Conservation (phyloP, 768 basidiomycete species). For the Mycena latifolia region DNA sequence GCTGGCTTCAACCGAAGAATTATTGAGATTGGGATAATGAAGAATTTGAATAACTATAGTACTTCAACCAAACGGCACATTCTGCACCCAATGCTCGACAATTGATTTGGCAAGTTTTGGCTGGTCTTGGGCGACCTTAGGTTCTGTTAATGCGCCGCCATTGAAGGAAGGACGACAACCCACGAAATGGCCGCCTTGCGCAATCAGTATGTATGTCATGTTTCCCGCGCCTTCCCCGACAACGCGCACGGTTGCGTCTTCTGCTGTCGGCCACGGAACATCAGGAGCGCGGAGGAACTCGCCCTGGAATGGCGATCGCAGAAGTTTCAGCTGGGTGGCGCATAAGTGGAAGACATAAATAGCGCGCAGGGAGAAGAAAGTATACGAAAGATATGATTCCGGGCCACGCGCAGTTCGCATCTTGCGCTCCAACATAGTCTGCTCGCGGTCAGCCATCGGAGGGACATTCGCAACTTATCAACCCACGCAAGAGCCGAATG, state of each 20-base stretch:
- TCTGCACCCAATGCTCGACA: conserved; percentile 35
- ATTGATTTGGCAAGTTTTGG: conserved; percentile 36
- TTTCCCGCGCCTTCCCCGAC: no score
- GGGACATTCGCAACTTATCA: conserved; percentile 41
- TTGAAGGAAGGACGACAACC: neutral
- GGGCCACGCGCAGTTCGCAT: conserved; percentile 46
- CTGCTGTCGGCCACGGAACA: no score
- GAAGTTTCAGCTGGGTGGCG: conserved; percentile 38
- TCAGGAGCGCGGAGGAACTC: no score
- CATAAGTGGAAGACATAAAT: neutral
- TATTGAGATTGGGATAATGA: no score
- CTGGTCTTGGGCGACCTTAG: conserved; percentile 34
- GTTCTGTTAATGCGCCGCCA: neutral
- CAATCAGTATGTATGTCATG: conserved; percentile 44
- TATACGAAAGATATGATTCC: conserved; percentile 43
- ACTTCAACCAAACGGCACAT: conserved; percentile 1
- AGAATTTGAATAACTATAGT: no score
- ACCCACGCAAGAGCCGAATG: no score
- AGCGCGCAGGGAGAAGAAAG: neutral
- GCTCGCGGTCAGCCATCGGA: neutral
- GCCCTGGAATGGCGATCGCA: conserved; percentile 41
- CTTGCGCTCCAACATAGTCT: conserved; percentile 47
- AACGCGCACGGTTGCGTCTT: no score
- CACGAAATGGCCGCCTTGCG: conserved; percentile 49
- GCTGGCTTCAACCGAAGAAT: no score